Percentiles rank a stretch among this genome's conserved stretches.
These are phyloP conservation scores for Aureobasidium lini DNA, from an alignment of 2,329 filamentous ascomycete species.

Conservation along the genomic window DNA sequence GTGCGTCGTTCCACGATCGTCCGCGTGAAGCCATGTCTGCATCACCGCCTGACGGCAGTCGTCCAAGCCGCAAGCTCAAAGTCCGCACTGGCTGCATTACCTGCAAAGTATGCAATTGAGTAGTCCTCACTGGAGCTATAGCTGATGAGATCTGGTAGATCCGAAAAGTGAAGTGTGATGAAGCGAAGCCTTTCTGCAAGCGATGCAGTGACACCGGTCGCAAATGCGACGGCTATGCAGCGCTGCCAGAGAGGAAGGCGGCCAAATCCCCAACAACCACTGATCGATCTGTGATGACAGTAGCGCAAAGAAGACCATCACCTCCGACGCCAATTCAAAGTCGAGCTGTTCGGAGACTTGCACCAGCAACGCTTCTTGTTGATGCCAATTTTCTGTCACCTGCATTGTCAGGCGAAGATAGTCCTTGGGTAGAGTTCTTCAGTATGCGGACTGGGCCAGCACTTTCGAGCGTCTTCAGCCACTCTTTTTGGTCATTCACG, in stretches of 20 bases:
- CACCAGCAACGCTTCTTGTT: not conserved
- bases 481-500: conserved; percentile 24
- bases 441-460: conserved; percentile 19
- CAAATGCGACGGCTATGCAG: conserved; percentile 48
- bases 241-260: not conserved
- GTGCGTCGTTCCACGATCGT: too few relatives aligned
- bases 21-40: not conserved
- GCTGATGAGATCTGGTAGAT: conserved; percentile 31
- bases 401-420: not conserved
- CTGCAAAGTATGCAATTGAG: conserved; percentile 40
- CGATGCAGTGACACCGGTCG: conserved; percentile 50
- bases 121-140: not conserved
- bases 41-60: not conserved
- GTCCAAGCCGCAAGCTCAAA: conserved; percentile 2
- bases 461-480: conserved; percentile 20
- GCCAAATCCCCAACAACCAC: not conserved
- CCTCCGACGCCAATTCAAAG: not conserved
- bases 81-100: conserved; percentile 44
- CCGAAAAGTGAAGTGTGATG: conserved; percentile 52
- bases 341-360: not conserved
- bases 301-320: not conserved
- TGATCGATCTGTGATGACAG: not conserved
- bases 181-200: conserved; percentile 45
- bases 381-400: not conserved
- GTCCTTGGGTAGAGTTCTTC: conserved; percentile 21